These are phyloP conservation scores for Kodamaea hsintzibuensis DNA, from an alignment of 805 yeast species.

Conservation along the genomic window DNA sequence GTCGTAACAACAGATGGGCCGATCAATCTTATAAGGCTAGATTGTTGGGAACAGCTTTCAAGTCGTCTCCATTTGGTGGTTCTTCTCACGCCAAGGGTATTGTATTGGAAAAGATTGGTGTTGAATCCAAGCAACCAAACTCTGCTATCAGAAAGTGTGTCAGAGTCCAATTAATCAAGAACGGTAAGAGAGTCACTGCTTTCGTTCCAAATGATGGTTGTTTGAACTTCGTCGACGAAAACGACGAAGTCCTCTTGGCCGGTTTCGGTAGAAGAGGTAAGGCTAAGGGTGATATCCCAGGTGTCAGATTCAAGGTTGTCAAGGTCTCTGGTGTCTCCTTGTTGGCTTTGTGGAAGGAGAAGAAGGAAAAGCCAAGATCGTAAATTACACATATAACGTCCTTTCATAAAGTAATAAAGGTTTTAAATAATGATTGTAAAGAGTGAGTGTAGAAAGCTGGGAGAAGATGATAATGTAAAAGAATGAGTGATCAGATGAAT, in stretches of 20 bases:
- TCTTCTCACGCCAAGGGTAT: slow-evolving; percentile 99
- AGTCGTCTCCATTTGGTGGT: slow-evolving; percentile 99
- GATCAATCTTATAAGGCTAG: slow-evolving; percentile 97
- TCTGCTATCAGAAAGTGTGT: slow-evolving; percentile 99
- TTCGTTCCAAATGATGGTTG: slow-evolving; percentile 99
- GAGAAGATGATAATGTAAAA: neutral
- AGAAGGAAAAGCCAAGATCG: slow-evolving; percentile 99
- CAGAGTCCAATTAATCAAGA: slow-evolving; percentile 99
- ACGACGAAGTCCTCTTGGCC: slow-evolving; percentile 98
- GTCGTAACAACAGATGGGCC: slow-evolving; percentile 99
- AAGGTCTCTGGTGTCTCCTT: slow-evolving; percentile 99
- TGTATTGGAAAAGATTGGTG: slow-evolving; percentile 98
- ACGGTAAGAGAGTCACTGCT: slow-evolving; percentile 99
- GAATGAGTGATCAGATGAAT: too few species aligned
- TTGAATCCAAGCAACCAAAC: slow-evolving; percentile 99
- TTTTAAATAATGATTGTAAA: neutral
- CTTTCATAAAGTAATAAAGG: slow-evolving; percentile 13
- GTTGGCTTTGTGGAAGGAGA: slow-evolving; percentile 99
- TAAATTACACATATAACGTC: slow-evolving; percentile 40
- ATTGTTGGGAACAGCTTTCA: slow-evolving; percentile 99
- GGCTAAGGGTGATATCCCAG: slow-evolving; percentile 99
- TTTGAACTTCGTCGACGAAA: slow-evolving; percentile 99
- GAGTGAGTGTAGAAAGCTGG: neutral
- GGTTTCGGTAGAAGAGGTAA: slow-evolving; percentile 99
- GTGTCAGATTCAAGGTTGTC: slow-evolving; percentile 99